Evolutionary conservation across 1,284 basidiomycete genomes (phyloP).

Genomic region (Lignosus rhinocerotis): DNA sequence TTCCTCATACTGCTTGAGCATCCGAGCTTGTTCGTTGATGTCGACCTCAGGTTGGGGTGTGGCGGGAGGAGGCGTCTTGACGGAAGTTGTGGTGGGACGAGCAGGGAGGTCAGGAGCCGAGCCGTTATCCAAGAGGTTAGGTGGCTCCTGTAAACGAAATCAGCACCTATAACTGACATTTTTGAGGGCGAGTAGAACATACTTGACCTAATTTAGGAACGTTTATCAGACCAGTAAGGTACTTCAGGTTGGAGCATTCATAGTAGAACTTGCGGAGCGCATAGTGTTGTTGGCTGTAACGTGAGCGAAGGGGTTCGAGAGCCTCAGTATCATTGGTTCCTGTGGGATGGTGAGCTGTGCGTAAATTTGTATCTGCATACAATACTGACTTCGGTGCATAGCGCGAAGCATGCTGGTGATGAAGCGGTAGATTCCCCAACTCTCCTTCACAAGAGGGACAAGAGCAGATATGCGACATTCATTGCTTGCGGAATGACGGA

Average conservation of each 20-base stretch:
- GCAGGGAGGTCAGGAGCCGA: constrained; percentile 86
- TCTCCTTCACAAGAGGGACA: constrained; percentile 95
- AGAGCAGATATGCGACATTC: constrained; percentile 94
- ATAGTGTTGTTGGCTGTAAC: constrained; percentile 88
- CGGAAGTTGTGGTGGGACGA: constrained; percentile 68
- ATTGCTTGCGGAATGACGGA: constrained; percentile 87
- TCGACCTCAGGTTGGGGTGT: constrained; percentile 74
- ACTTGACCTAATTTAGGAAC: constrained; percentile 94
- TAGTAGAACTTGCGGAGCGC: constrained; percentile 95
- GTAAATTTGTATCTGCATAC: not conserved
- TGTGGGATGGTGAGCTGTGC: constrained; percentile 33
- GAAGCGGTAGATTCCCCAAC: constrained; percentile 96
- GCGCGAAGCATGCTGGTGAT: constrained; percentile 97
- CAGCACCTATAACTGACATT: constrained; percentile 2
- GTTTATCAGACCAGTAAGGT: constrained; percentile 93
- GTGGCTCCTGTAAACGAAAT: constrained; percentile 71
- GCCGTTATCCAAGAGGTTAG: constrained; percentile 85
- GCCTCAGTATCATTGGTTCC: constrained; percentile 88
- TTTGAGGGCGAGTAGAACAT: constrained; percentile 20
- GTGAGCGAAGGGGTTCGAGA: constrained; percentile 80
- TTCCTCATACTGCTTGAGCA: constrained; percentile 97
- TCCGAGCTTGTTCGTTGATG: constrained; percentile 90
- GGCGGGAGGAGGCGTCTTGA: constrained; percentile 62
- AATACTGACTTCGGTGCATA: constrained; percentile 81
- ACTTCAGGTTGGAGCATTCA: constrained; percentile 96